Evolutionary conservation across 768 basidiomycete genomes (phyloP).

Genomic region (Suillus clintonianus): DNA sequence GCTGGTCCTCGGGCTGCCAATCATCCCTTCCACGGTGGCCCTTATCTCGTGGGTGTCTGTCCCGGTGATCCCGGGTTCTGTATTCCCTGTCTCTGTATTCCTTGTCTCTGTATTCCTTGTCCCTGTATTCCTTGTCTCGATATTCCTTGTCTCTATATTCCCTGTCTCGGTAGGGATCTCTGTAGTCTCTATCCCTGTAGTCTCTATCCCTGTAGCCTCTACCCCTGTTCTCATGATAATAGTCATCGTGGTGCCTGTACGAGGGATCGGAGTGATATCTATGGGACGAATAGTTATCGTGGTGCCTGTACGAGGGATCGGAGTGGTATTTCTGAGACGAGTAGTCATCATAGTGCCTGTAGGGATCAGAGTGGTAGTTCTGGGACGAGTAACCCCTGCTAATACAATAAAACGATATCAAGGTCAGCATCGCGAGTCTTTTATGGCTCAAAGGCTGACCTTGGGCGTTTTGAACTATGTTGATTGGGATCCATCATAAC

Average conservation of each 20-base stretch:
- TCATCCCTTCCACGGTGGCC: background rate
- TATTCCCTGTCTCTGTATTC: slow-evolving; percentile 1
- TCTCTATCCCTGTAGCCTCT: slow-evolving; percentile 21
- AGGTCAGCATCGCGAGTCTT: background rate
- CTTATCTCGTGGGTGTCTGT: background rate
- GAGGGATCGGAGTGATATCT: slow-evolving; percentile 23
- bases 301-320: slow-evolving; percentile 10
- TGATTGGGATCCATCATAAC: slow-evolving; percentile 24
- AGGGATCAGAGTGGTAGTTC: slow-evolving; percentile 21
- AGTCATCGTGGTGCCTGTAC: slow-evolving; percentile 22
- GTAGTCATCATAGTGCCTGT: slow-evolving; percentile 7
- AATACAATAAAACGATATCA: slow-evolving; percentile 16
- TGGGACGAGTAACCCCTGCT: slow-evolving; percentile 27
- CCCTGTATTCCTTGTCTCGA: slow-evolving; percentile 16
- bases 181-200: slow-evolving; percentile 23
- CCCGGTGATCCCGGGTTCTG: background rate
- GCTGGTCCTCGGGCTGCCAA: background rate
- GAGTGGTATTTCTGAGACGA: slow-evolving; percentile 21
- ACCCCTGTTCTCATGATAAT: slow-evolving; percentile 19
- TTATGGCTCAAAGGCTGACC: slow-evolving; percentile 17
- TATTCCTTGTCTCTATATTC: slow-evolving; percentile 14
- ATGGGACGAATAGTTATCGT: slow-evolving; percentile 19
- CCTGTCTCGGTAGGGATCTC: slow-evolving; percentile 19
- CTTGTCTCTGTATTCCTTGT: slow-evolving; percentile 5
- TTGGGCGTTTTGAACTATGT: slow-evolving; percentile 10